Percentiles rank a stretch among this genome's conserved stretches.
Evolutionary conservation across 371 early-diverging fungal genomes (phyloP).

Genomic region (Mucor racemosus): DNA sequence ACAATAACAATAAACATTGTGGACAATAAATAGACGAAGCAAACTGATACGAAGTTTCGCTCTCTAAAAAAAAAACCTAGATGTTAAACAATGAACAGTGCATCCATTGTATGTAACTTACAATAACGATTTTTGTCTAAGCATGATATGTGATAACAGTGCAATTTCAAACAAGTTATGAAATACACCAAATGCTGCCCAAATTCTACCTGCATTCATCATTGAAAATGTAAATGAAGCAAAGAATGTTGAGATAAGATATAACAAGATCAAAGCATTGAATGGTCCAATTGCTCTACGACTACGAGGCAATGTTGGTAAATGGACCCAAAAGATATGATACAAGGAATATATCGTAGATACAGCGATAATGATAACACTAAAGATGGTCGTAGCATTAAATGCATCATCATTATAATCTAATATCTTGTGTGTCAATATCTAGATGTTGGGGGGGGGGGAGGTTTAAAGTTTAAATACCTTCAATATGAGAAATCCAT

Average conservation of each 20-base stretch:
- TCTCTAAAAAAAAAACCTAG: conserved; percentile 9
- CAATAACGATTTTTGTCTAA: conserved; percentile 22
- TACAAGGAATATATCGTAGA: conserved; percentile 21
- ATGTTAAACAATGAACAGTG: background rate
- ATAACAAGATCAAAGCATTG: conserved; percentile 39
- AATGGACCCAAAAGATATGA: conserved; percentile 12
- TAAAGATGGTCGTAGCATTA: conserved; percentile 29
- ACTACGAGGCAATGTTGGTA: conserved; percentile 15
- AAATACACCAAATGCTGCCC: conserved; percentile 53
- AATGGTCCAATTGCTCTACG: conserved; percentile 23
- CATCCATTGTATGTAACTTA: background rate
- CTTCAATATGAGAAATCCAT: conserved; percentile 35
- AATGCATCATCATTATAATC: conserved; percentile 31
- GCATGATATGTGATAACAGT: conserved; percentile 29
- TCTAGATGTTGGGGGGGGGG: background rate
- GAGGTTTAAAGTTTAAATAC: conserved; percentile 15
- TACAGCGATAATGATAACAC: conserved; percentile 19
- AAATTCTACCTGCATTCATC: conserved; percentile 56
- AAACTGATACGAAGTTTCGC: conserved; percentile 35
- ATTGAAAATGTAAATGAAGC: conserved; percentile 42
- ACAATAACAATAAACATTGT: conserved; percentile 40
- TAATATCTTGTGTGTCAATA: conserved; percentile 4
- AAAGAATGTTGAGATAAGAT: conserved; percentile 44
- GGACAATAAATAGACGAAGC: conserved; percentile 37
- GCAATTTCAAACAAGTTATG: conserved; percentile 55